Base-by-base conservation (phyloP, 768 basidiomycete species). In the Lactarius hatsudake region DNA sequence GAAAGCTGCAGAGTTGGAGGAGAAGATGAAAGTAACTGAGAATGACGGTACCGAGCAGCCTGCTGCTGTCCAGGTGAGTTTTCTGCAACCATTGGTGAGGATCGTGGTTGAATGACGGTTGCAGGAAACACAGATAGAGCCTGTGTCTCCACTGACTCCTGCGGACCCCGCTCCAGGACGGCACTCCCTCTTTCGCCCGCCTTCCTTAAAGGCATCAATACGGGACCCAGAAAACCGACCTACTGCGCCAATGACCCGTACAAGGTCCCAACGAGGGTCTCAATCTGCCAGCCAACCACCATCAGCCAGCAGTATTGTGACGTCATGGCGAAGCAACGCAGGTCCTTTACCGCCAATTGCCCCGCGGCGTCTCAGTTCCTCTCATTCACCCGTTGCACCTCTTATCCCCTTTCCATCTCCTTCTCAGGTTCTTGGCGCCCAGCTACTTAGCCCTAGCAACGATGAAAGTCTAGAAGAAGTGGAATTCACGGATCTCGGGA, bases 1-100 rank as follows among this genome's bases (percentile, higher is more conserved):
- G 77, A 96, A 95, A 76, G 93, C 91, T 32, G 83, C 81, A 13
- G 90, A 91, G 74, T 74, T 93, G 28, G 90, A 91, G 76, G 88
- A 82, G 63, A 86, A 81, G 73, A 84, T 89, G 74, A 86, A 84
- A 68, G 79, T 77, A 10, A 34, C 53, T n/a, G 58, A 62, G 61
- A 28, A 28, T 18, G 55, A 51, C 8, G 8, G 18, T 10, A 18
- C 23, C 26, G 38, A 62, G 56, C 43, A 61, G 45, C 20, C 15
- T 20, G 15, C 59, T 20, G 20, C 32, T 26, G 30, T 23, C 32
- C 26, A 69, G 65, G 68, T 69, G 13, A 12, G 65, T 26, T 20
- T n/a, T 56, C 18, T 28, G 32, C n/a, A n/a, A 48, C 26, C 10
- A 32, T 12, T 28, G 12, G 42, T 17, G 51, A 60, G n/a, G n/a